Conservation (phyloP, 2,329 filamentous ascomycete genomes). For the Diaporthe vaccinii region DNA sequence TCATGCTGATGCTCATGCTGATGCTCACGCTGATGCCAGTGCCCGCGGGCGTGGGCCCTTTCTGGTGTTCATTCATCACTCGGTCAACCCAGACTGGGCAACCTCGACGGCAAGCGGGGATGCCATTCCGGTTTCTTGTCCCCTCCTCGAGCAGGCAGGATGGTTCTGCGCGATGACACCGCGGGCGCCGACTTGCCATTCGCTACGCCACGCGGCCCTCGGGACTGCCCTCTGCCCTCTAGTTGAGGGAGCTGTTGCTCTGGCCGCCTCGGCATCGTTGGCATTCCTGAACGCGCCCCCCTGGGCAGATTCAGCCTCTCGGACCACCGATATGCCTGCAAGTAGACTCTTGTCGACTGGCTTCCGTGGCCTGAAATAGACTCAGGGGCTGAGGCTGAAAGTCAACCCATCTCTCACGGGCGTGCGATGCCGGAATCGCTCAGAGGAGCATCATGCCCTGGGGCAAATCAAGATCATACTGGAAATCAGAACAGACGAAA, state of each 20-base stretch:
- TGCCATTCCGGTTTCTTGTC: conserved; percentile 21
- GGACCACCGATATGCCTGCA: conserved; percentile 24
- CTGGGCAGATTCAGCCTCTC: neutral
- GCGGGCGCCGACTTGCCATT: conserved; percentile 25
- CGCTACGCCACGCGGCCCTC: conserved; percentile 22
- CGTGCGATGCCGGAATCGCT: neutral
- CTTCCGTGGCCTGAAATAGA: conserved; percentile 29
- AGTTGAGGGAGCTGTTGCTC: conserved; percentile 11
- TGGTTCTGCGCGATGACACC: conserved; percentile 35
- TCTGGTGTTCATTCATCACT: conserved; percentile 18
- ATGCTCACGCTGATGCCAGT: conserved; percentile 1
- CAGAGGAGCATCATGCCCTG: conserved; percentile 4
- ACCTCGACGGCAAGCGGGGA: conserved; percentile 18
- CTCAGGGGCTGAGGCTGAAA: conserved; percentile 15
- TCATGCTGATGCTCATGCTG: conserved; percentile 9
- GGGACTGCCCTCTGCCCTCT: neutral
- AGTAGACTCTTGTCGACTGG: neutral
- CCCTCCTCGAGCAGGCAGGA: conserved; percentile 10
- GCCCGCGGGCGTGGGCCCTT: conserved; percentile 9
- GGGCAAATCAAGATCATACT: conserved; percentile 5
- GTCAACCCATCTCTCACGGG: conserved; percentile 15
- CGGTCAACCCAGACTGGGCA: conserved; percentile 9
- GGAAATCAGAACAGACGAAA: conserved; percentile 36
- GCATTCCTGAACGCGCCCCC: neutral
- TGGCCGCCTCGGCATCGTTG: neutral